A percentile compares a stretch with the other conserved stretches of the same genome.
phyloP scores from a whole-genome alignment of 257 asterid species.

The Ajuga chamaepitys region DNA sequence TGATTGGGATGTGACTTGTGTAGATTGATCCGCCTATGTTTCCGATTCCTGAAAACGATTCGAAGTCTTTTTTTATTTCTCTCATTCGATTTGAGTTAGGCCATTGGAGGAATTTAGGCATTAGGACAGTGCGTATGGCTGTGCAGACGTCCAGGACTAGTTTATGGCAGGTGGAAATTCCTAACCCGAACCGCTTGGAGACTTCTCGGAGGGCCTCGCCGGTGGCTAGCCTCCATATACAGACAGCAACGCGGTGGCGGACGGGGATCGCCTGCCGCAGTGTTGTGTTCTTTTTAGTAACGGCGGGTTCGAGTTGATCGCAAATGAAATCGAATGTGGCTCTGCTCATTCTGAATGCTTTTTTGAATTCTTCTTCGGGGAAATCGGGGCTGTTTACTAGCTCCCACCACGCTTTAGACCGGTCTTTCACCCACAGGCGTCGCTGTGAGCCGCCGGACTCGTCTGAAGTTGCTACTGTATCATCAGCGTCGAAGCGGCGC shows the following conservation, averaged over 20 bases:
- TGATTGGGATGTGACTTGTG: constrained; percentile 40
- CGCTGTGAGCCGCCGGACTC: constrained; percentile 25
- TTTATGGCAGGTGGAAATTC: constrained; percentile 48
- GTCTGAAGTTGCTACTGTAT: constrained; percentile 6
- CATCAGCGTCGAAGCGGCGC: constrained; percentile 12
- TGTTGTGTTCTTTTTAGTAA: constrained; percentile 33
- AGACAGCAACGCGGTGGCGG: constrained; percentile 42
- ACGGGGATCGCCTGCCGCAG: constrained; percentile 39
- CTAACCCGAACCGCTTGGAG: constrained; percentile 41
- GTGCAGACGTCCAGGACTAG: constrained; percentile 43
- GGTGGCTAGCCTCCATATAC: constrained; percentile 42
- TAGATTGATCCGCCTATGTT: constrained; percentile 36
- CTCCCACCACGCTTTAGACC: constrained; percentile 47
- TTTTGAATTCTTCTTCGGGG: constrained; percentile 27
- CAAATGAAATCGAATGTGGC: constrained; percentile 36
- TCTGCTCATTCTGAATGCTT: constrained; percentile 38
- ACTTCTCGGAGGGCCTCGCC: constrained; percentile 51
- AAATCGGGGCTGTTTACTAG: constrained; percentile 28
- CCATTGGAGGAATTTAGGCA: constrained; percentile 42
- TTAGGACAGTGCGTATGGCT: constrained; percentile 26
- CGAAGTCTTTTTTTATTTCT: constrained; percentile 22
- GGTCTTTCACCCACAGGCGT: constrained; percentile 34
- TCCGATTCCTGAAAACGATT: constrained; percentile 27
- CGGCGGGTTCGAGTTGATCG: constrained; percentile 26
- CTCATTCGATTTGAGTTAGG: constrained; percentile 18